Evolutionary conservation across 768 basidiomycete species (phyloP).

Genomic region (Lentinula sp.): DNA sequence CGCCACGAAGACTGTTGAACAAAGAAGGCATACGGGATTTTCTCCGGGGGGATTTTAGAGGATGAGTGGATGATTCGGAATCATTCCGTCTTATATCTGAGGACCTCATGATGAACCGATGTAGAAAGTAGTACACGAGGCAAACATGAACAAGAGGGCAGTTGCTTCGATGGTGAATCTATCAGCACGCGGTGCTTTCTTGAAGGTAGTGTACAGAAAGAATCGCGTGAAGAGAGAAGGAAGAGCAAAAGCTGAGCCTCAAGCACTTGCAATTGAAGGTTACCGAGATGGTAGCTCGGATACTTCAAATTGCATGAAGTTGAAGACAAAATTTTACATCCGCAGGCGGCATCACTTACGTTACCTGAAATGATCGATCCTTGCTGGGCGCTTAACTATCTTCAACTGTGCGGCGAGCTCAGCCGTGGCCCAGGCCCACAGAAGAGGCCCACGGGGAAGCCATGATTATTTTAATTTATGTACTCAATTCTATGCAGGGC

Average conservation of each 20-base stretch:
- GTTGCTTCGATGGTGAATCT: not conserved
- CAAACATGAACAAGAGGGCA: conserved; percentile 28
- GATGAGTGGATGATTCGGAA: conserved; percentile 5
- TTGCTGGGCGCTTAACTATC: not conserved
- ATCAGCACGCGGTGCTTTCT: not conserved
- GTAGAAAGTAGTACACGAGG: conserved; percentile 38
- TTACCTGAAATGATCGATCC: not conserved
- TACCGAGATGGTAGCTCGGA: not conserved
- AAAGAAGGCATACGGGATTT: conserved; percentile 55
- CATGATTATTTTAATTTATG: not conserved
- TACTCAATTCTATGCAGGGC: not conserved
- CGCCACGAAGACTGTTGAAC: conserved; percentile 64
- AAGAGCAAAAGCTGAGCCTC: not conserved
- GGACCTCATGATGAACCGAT: conserved; percentile 38
- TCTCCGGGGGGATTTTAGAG: conserved; percentile 17
- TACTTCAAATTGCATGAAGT: not conserved
- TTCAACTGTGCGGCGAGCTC: too few relatives aligned
- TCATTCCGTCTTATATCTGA: conserved; percentile 14
- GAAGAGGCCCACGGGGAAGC: too few relatives aligned
- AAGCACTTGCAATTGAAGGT: not conserved
- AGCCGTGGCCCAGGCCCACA: too few relatives aligned
- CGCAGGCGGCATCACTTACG: not conserved
- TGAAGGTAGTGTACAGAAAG: not conserved
- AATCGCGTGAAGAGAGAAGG: conserved; percentile 2
- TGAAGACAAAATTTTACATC: not conserved